Evolutionary conservation across 805 yeast species (phyloP).

Genomic region (Kodamaea lidongshanica): DNA sequence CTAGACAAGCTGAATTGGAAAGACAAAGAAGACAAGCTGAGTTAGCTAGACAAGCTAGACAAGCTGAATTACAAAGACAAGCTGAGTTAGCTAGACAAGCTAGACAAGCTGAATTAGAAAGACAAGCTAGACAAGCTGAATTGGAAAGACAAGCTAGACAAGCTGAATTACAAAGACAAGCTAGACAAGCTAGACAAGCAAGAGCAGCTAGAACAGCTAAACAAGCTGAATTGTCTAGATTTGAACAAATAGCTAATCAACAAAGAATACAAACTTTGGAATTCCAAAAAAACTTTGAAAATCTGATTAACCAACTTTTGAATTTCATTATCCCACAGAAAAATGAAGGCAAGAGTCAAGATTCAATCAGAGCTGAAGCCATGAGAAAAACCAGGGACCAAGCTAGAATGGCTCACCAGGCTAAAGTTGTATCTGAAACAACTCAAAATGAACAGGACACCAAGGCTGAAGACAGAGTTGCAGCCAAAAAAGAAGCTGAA

Average conservation of each 20-base stretch:
- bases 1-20: too few relatives aligned
- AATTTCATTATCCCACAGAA: too few relatives aligned
- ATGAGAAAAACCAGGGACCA: not conserved
- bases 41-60: too few relatives aligned
- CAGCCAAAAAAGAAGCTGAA: slow-evolving; percentile 4
- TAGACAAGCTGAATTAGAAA: slow-evolving; percentile 7
- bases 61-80: slow-evolving; percentile 6
- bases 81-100: slow-evolving; percentile 7
- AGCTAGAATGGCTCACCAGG: slow-evolving; percentile 1
- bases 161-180: too few relatives aligned
- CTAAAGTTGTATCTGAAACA: not conserved
- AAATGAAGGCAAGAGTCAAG: not conserved
- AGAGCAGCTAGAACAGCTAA: slow-evolving; percentile 7
- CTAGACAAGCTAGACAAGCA: too few relatives aligned
- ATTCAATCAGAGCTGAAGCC: slow-evolving; percentile 1
- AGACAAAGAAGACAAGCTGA: too few relatives aligned
- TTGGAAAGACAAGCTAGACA: slow-evolving; percentile 7
- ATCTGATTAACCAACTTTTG: too few relatives aligned
- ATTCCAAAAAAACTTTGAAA: too few relatives aligned
- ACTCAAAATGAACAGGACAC: slow-evolving; percentile 2
- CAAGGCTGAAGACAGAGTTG: slow-evolving; percentile 5
- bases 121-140: too few relatives aligned
- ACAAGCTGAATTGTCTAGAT: slow-evolving; percentile 1
- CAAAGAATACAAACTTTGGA: not conserved
- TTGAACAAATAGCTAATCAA: slow-evolving; percentile 4